Conservation (phyloP, 2,329 filamentous ascomycete species). For the Nemania abortiva region DNA sequence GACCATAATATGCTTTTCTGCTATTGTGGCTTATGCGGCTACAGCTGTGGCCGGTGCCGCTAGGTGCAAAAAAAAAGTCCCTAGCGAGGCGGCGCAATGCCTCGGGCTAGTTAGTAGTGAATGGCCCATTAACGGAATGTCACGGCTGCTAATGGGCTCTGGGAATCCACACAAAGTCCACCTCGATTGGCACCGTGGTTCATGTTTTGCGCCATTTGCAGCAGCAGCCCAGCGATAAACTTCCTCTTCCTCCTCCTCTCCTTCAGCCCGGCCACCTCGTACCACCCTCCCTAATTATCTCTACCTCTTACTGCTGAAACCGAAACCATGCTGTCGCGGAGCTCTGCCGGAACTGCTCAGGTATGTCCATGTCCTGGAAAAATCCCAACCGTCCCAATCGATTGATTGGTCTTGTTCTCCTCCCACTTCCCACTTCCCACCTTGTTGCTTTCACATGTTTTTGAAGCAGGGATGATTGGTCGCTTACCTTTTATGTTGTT, state of each 20-base stretch:
- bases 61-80: slow-evolving; percentile 13
- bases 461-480: slow-evolving; percentile 17
- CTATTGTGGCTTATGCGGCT: neutral
- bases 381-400: slow-evolving; percentile 5
- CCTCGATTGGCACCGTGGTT: slow-evolving; percentile 20
- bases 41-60: slow-evolving; percentile 18
- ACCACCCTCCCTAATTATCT: slow-evolving; percentile 29
- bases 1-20: neutral
- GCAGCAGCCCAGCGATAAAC: slow-evolving; percentile 39
- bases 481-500: slow-evolving; percentile 25
- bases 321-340: slow-evolving; percentile 67
- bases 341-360: slow-evolving; percentile 68
- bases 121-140: slow-evolving; percentile 42
- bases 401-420: slow-evolving; percentile 9
- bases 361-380: slow-evolving; percentile 58
- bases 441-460: slow-evolving; percentile 37
- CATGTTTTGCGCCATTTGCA: slow-evolving; percentile 53
- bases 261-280: slow-evolving; percentile 38
- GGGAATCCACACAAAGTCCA: slow-evolving; percentile 33
- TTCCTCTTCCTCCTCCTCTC: slow-evolving; percentile 33
- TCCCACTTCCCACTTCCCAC: slow-evolving; percentile 30
- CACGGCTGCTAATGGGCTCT: slow-evolving; percentile 41
- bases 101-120: slow-evolving; percentile 21
- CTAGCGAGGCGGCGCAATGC: slow-evolving; percentile 20
- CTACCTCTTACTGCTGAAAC: slow-evolving; percentile 28